Evolutionary conservation across 257 asterid genomes (phyloP), one percentile per base, ranked within the genome.

Genomic region (Solanum piurae): DNA sequence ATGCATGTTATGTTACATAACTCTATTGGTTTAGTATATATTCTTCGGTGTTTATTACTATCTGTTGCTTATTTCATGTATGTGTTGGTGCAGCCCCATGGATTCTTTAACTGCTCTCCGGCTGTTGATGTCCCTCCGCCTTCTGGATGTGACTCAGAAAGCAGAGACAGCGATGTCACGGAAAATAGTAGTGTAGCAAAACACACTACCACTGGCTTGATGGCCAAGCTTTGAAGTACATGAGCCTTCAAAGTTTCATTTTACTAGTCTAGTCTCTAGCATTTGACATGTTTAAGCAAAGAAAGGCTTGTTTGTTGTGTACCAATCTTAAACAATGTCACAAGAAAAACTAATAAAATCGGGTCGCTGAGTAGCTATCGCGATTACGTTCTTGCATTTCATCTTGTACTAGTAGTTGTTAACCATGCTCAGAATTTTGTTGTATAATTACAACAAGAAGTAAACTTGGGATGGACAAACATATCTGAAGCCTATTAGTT

Each of bases 41-140:
- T 29, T 44, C 52, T 44, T 46, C 18, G 12, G 18, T 46, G 55
- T 46, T 46, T 46, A 46, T 34, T 34, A 62, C 71, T 62, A 62
- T 62, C 33, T 62, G 71, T n/a, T 62, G 58, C 60, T 85, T 36
- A 64, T n/a, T 84, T 46, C 69, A 13, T 77, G 31, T 20, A 86
- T 84, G 36, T 71, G 55, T 71, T 71, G 77, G 18, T 92, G 95
- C 95, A 95, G 99, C 99, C 99, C 1, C 98, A 95, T 34, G 99
- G 99, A 38, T 96, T 96, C 95, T 96, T 96, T 92, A 95, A 96
- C 89, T 94, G 98, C 91, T 96, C 99, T 58, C 98, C 98, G 3
- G 98, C 98, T 1, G 94, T 96, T 58, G 99, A 96, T 79, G 98
- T 96, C 29, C 98, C 98, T 4, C 98, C 98, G n/a, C 92, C 98